phyloP scores from a whole-genome alignment of 2,329 filamentous ascomycete genomes.

The Fusarium redolens region DNA sequence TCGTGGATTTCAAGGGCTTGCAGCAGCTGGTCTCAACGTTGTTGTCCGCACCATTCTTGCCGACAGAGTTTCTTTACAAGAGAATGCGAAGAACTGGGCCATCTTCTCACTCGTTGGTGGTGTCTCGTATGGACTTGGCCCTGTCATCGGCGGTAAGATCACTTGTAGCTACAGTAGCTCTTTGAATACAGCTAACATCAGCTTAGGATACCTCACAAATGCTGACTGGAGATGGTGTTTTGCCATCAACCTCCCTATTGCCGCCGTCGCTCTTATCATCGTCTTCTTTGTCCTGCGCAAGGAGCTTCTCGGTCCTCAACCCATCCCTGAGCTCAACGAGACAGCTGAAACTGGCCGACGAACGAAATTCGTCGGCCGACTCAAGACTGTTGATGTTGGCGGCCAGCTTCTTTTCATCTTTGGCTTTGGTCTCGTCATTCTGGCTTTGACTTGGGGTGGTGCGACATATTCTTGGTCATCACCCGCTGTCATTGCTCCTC shows the following conservation, averaged over 20 bases:
- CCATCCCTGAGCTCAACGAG: conserved; percentile 58
- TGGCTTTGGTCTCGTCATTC: conserved; percentile 64
- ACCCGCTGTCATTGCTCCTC: conserved; percentile 59
- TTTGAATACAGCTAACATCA: conserved; percentile 5
- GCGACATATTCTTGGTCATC: conserved; percentile 64
- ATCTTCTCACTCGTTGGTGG: conserved; percentile 70
- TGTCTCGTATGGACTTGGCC: conserved; percentile 69
- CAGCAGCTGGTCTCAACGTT: conserved; percentile 70
- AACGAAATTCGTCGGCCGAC: conserved; percentile 55
- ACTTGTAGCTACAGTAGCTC: no score
- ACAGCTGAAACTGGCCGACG: conserved; percentile 48
- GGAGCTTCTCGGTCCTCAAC: conserved; percentile 66
- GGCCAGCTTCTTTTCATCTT: conserved; percentile 68
- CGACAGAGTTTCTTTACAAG: conserved; percentile 70
- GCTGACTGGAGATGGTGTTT: conserved; percentile 75
- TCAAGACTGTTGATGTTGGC: conserved; percentile 66
- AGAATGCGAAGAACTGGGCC: conserved; percentile 72
- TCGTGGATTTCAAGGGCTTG: conserved; percentile 71
- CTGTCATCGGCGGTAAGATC: conserved; percentile 65
- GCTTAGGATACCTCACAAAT: conserved; percentile 60
- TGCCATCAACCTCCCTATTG: conserved; percentile 70
- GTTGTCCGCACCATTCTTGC: conserved; percentile 72
- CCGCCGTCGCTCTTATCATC: conserved; percentile 61
- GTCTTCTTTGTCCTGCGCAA: conserved; percentile 68
- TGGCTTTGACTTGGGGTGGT: conserved; percentile 68